A percentile compares a stretch with the other conserved stretches of the same genome.
Conservation (phyloP, 139 green algal species). For the Closterium sp. region DNA sequence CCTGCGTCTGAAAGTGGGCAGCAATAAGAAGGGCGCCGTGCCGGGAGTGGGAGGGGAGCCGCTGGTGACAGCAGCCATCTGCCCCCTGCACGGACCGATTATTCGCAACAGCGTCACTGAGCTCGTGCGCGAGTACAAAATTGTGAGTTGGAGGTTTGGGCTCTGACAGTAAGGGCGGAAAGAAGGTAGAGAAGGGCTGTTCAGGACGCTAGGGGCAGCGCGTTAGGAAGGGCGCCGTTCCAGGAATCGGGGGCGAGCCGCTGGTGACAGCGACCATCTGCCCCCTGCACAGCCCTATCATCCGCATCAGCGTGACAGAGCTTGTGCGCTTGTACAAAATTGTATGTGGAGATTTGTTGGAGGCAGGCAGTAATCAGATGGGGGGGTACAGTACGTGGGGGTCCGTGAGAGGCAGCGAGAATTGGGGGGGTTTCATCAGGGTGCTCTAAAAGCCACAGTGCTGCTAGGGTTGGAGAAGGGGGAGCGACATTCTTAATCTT, state of each 20-base stretch:
- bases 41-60: constrained; percentile 1
- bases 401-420: too few species aligned
- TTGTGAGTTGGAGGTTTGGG: constrained; percentile 50
- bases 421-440: too few species aligned
- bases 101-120: constrained; percentile 65
- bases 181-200: neutral
- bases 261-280: constrained; percentile 53
- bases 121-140: constrained; percentile 71
- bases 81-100: constrained; percentile 83
- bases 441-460: too few species aligned
- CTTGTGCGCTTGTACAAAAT: constrained; percentile 71
- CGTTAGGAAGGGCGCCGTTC: too few species aligned
- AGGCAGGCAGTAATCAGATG: too few species aligned
- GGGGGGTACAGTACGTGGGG: too few species aligned
- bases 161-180: neutral
- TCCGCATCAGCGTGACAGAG: constrained; percentile 64
- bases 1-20: neutral
- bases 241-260: neutral
- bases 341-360: too few species aligned
- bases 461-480: too few species aligned
- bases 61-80: constrained; percentile 53
- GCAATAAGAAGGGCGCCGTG: neutral
- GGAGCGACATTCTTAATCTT: too few species aligned
- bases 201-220: too few species aligned
- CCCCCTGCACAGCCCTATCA: constrained; percentile 84